Conservation (phyloP, 1,139 yeast species). For the Casaregolazyma lundiana region DNA sequence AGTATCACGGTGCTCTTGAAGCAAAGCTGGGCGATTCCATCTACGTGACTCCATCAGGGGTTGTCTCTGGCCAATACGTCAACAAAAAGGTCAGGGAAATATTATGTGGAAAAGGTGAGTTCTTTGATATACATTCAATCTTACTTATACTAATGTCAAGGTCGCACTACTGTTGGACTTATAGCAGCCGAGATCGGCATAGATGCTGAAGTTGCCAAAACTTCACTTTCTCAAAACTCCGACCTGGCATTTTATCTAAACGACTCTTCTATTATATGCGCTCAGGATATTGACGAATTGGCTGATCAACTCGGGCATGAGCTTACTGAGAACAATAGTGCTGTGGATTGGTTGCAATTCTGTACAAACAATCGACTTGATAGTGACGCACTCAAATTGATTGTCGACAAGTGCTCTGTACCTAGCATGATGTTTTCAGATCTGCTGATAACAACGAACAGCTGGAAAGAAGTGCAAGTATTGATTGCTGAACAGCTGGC, state of each 20-base stretch:
- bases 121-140: background rate
- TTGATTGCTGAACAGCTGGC: slow-evolving; percentile 4
- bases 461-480: background rate
- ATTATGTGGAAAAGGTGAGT: slow-evolving; percentile 18
- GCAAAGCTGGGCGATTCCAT: background rate
- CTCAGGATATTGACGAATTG: slow-evolving; percentile 1
- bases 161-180: slow-evolving; percentile 19
- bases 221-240: slow-evolving; percentile 8
- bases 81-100: slow-evolving; percentile 17
- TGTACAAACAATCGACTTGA: slow-evolving; percentile 13
- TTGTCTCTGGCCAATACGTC: slow-evolving; percentile 16
- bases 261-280: slow-evolving; percentile 9
- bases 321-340: background rate
- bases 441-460: background rate
- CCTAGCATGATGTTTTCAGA: background rate
- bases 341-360: slow-evolving; percentile 2
- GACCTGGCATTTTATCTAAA: slow-evolving; percentile 11
- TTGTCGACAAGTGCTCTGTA: slow-evolving; percentile 1
- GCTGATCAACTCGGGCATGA: background rate
- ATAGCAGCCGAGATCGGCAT: slow-evolving; percentile 19
- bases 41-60: slow-evolving; percentile 6
- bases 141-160: slow-evolving; percentile 1
- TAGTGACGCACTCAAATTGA: slow-evolving; percentile 11
- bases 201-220: slow-evolving; percentile 12
- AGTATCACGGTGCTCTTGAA: slow-evolving; percentile 4